Percentiles rank a stretch among this genome's conserved stretches.
Evolutionary conservation across 192 early-diverging fungal species (phyloP).

Genomic region (Geranomyces variabilis): DNA sequence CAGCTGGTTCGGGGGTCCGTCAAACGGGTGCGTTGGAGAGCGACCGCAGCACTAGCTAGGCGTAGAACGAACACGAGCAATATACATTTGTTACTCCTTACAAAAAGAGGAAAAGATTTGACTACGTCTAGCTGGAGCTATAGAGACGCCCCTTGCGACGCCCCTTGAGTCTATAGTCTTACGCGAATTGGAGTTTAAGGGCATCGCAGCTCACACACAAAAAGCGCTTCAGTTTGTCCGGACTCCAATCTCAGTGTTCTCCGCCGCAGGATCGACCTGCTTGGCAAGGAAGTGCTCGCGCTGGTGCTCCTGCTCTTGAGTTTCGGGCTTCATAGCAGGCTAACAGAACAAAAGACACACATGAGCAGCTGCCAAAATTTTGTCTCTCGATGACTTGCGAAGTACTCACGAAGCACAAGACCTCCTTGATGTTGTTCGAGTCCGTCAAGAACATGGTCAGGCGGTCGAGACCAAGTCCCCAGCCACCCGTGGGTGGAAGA

Average conservation of each 20-base stretch:
- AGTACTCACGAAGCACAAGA: conserved; percentile 68
- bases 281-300: conserved; percentile 33
- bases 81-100: no score
- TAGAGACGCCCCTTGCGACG: no score
- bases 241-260: conserved; percentile 27
- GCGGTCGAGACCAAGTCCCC: conserved; percentile 92
- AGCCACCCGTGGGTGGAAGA: conserved; percentile 86
- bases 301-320: conserved; percentile 37
- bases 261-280: conserved; percentile 21
- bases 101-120: no score
- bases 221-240: conserved; percentile 1
- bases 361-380: neutral
- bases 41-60: no score
- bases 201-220: no score
- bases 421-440: conserved; percentile 97
- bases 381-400: no score
- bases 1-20: no score
- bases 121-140: no score
- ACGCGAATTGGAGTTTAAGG: no score
- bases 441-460: conserved; percentile 99
- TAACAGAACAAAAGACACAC: conserved; percentile 21
- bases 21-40: no score
- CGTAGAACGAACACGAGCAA: no score
- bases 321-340: conserved; percentile 63
- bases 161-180: no score